Conservation (phyloP, 305 asterid species). For the Rubia peregrina region DNA sequence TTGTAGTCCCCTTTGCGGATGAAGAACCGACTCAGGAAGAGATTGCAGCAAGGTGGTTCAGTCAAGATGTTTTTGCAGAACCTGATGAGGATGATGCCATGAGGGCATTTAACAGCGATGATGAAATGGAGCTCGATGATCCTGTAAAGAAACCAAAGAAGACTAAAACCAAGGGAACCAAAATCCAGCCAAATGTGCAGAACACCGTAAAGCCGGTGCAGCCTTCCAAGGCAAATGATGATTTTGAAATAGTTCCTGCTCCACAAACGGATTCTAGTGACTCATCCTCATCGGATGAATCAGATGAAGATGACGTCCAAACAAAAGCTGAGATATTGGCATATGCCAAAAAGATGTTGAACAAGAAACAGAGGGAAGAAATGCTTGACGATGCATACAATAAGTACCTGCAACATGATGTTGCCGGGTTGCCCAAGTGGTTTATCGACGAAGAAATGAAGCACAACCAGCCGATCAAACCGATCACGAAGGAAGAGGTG, state of each 20-base stretch:
- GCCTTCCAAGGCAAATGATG: constrained; percentile 35
- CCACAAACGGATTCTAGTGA: constrained; percentile 70
- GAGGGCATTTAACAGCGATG: constrained; percentile 54
- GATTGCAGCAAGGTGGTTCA: constrained; percentile 78
- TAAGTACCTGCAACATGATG: constrained; percentile 68
- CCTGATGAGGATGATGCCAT: constrained; percentile 42
- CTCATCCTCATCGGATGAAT: constrained; percentile 51
- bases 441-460: constrained; percentile 70
- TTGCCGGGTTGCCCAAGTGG: constrained; percentile 72
- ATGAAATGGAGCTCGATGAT: constrained; percentile 56
- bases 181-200: constrained; percentile 16
- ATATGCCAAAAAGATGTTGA: constrained; percentile 70
- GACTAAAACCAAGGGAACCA: constrained; percentile 6
- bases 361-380: constrained; percentile 74
- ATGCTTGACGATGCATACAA: constrained; percentile 88
- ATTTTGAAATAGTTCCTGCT: constrained; percentile 80
- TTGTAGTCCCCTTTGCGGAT: constrained; percentile 49
- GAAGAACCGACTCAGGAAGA: constrained; percentile 74
- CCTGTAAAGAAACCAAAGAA: constrained; percentile 22
- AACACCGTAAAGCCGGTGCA: constrained; percentile 12
- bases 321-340: constrained; percentile 86
- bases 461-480: constrained; percentile 68
- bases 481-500: constrained; percentile 76
- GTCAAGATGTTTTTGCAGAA: constrained; percentile 82
- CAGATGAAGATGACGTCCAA: constrained; percentile 46